Percentiles rank a stretch among this genome's conserved stretches.
These are phyloP conservation scores for Cryphonectria naterciae DNA, from an alignment of 2,329 filamentous ascomycete species.

Conservation along the genomic window DNA sequence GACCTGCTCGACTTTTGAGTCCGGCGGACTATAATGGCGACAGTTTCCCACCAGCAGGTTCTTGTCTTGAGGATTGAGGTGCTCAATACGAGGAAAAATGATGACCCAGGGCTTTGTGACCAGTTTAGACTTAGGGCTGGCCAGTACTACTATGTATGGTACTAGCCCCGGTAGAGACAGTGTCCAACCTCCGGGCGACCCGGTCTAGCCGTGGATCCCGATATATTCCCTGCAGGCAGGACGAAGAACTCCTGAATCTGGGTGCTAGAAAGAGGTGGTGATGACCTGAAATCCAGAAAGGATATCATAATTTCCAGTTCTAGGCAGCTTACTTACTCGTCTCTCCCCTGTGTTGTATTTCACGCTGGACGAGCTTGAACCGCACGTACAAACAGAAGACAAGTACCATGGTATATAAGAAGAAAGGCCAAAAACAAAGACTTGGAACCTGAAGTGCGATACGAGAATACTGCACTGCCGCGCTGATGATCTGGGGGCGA, in stretches of 20 bases:
- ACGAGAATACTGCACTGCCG: constrained; percentile 7
- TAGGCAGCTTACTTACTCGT: background rate
- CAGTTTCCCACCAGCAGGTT: background rate
- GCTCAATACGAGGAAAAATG: background rate
- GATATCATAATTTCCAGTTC: background rate
- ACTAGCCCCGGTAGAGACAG: constrained; percentile 1
- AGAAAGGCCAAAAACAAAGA: background rate
- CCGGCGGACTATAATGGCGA: background rate
- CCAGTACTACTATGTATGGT: background rate
- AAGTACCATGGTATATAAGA: background rate
- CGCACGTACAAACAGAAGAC: background rate
- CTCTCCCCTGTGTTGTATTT: background rate
- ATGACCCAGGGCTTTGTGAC: background rate
- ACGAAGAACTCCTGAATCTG: background rate
- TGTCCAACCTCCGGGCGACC: background rate
- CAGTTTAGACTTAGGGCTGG: background rate
- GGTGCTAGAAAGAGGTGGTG: background rate
- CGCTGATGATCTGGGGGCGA: background rate
- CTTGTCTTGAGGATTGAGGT: background rate
- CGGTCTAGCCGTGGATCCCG: background rate
- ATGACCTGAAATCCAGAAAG: background rate
- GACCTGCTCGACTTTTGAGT: background rate
- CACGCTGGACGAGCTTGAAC: background rate
- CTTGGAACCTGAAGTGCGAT: background rate
- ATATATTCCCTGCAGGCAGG: background rate